Evolutionary conservation across 805 yeast genomes (phyloP).

Genomic region (Cephaloascus fragrans): DNA sequence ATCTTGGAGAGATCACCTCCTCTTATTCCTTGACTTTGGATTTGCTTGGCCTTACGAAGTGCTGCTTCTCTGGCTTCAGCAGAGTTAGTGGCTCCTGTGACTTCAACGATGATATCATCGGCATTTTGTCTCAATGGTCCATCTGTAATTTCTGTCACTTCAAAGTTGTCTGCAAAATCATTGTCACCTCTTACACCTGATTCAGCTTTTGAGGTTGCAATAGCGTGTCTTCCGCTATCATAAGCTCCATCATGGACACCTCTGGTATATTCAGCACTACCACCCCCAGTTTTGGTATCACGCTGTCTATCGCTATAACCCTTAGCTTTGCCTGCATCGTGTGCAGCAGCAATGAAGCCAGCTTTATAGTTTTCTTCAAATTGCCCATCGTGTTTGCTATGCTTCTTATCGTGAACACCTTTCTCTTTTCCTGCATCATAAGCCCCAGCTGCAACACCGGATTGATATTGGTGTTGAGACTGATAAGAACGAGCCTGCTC

Average conservation of each 20-base stretch:
- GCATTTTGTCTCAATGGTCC: background rate
- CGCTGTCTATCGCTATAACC: background rate
- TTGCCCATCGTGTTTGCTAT: slow-evolving; percentile 1
- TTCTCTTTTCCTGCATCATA: slow-evolving; percentile 1
- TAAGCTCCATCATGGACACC: background rate
- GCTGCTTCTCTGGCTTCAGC: background rate
- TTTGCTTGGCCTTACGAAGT: background rate
- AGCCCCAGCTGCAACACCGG: background rate
- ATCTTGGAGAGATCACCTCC: background rate
- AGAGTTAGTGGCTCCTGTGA: background rate
- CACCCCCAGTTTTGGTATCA: background rate
- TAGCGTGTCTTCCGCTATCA: background rate
- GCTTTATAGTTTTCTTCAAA: background rate
- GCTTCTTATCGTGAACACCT: slow-evolving; percentile 4
- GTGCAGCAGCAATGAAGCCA: background rate
- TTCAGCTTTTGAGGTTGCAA: background rate
- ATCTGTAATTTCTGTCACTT: background rate
- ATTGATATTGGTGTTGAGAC: background rate
- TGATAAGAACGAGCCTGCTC: background rate
- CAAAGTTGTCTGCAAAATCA: background rate
- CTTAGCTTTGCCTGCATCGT: background rate
- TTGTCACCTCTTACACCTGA: background rate
- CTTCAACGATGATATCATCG: background rate
- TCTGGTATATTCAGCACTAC: background rate
- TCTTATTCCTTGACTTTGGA: background rate